Evolutionary conservation across 805 yeast species (phyloP).

Genomic region (Pichia nakasei): DNA sequence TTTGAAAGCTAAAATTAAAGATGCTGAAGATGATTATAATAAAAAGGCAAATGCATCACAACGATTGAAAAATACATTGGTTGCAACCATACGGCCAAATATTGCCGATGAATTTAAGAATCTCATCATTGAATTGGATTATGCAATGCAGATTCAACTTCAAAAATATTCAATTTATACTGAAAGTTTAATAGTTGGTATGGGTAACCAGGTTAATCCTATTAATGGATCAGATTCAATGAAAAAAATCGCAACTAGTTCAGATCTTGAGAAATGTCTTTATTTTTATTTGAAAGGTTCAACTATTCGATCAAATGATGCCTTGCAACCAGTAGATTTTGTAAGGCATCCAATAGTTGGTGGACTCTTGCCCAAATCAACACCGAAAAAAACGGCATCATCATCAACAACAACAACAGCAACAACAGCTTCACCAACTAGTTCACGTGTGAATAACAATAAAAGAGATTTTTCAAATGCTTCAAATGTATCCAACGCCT

Average conservation of each 20-base stretch:
- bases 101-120: conserved; percentile 63
- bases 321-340: conserved; percentile 59
- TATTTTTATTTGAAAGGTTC: conserved; percentile 48
- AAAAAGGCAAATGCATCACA: conserved; percentile 66
- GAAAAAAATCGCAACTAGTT: conserved; percentile 64
- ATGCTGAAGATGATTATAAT: conserved; percentile 82
- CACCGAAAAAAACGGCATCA: background rate
- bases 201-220: conserved; percentile 79
- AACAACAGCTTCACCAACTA: no score
- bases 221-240: conserved; percentile 49
- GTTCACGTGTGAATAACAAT: no score
- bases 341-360: conserved; percentile 58
- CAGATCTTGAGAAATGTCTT: conserved; percentile 78
- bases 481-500: background rate
- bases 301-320: conserved; percentile 25
- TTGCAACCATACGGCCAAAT: conserved; percentile 69
- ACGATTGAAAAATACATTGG: conserved; percentile 62
- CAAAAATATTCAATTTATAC: conserved; percentile 83
- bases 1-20: conserved; percentile 64
- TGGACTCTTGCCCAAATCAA: conserved; percentile 8
- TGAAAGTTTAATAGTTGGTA: conserved; percentile 74
- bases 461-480: background rate
- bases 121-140: conserved; percentile 76
- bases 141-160: conserved; percentile 80
- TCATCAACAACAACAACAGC: background rate